Conservation (phyloP, 129 eudicot species). For the Chrysanthemum lavandulifolium region DNA sequence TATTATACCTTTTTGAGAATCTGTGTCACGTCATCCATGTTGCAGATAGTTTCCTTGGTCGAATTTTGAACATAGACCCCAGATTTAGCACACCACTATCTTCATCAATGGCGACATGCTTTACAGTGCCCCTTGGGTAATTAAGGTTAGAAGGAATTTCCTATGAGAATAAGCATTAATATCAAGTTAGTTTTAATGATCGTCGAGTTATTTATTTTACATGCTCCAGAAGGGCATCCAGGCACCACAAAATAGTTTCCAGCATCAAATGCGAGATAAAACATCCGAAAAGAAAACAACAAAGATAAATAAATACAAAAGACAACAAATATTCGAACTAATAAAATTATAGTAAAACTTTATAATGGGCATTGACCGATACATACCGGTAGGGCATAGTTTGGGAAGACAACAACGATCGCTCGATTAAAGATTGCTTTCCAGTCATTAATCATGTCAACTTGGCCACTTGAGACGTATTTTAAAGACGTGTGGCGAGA, state of each 20-base stretch:
- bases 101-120: no score
- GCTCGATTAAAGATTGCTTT: conserved; percentile 62
- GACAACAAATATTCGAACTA: neutral
- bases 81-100: conserved; percentile 68
- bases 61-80: conserved; percentile 92
- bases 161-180: no score
- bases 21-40: conserved; percentile 67
- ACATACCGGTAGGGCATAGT: conserved; percentile 77
- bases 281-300: conserved; percentile 42
- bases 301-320: neutral
- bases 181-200: no score
- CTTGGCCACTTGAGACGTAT: conserved; percentile 47
- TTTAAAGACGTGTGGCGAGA: conserved; percentile 57
- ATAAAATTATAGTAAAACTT: neutral
- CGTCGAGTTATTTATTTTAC: conserved; percentile 45
- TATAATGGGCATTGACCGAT: conserved; percentile 1
- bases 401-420: conserved; percentile 78
- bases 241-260: conserved; percentile 88
- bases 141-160: no score
- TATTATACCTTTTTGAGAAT: conserved; percentile 70
- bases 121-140: no score
- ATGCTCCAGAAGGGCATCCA: conserved; percentile 71
- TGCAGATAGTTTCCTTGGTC: conserved; percentile 70
- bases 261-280: conserved; percentile 70
- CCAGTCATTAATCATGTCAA: conserved; percentile 62